Evolutionary conservation across 768 basidiomycete species (phyloP).

Genomic region (Asterophora lycoperdoides): DNA sequence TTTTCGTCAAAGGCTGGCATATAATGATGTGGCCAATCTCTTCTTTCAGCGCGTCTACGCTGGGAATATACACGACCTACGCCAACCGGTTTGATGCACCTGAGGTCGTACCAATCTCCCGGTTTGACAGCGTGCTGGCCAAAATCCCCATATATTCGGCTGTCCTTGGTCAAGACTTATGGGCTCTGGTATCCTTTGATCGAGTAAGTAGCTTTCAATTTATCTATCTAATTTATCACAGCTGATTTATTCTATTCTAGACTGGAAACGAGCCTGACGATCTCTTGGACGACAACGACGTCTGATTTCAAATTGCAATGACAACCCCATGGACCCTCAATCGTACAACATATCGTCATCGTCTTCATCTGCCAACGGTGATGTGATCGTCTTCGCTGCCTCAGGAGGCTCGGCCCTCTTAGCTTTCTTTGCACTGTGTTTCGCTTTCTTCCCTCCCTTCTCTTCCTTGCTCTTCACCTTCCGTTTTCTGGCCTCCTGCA

Average conservation of each 20-base stretch:
- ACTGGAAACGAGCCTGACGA: not conserved
- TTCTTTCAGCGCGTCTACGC: conserved; percentile 17
- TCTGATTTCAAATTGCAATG: too few species aligned
- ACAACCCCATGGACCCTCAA: too few species aligned
- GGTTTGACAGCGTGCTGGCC: conserved; percentile 12
- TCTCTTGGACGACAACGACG: not conserved
- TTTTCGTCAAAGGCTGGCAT: not conserved
- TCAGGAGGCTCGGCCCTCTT: too few species aligned
- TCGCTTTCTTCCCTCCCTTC: not conserved
- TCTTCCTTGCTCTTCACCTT: not conserved
- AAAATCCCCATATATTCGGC: conserved; percentile 8
- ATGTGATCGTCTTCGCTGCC: too few species aligned
- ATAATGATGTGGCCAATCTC: too few species aligned
- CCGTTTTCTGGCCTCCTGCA: not conserved
- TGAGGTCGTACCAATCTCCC: conserved; percentile 15
- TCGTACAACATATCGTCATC: too few species aligned
- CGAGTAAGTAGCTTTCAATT: too few species aligned
- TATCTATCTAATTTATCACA: too few species aligned
- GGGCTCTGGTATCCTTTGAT: too few species aligned
- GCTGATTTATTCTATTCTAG: not conserved
- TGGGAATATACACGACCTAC: conserved; percentile 19
- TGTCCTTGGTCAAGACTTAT: too few species aligned
- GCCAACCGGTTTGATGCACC: conserved; percentile 13
- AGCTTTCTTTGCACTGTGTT: too few species aligned
- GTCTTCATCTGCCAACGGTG: too few species aligned